Evolutionary conservation across 1,284 basidiomycete genomes (phyloP), one percentile per base, ranked within the genome.

Genomic region (Tausonia pullulans): DNA sequence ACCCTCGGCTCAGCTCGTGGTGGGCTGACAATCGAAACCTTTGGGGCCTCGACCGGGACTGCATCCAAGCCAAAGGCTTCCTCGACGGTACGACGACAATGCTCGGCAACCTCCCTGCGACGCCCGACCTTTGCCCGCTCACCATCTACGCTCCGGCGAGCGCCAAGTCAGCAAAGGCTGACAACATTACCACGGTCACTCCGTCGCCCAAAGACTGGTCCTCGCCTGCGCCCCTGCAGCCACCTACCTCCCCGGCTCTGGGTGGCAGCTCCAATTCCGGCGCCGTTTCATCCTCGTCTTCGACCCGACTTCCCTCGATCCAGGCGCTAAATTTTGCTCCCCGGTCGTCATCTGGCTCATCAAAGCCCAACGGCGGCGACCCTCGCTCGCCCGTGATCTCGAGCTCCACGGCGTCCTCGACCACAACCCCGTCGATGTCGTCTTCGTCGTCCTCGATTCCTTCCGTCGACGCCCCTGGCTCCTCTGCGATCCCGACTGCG

Each of bases 221-320:
- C 14, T 13, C 9, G 52, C 52, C 8, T 53, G 52, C 52, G 52
- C 14, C 39, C 52, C 52, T 53, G 52, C 16, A 8, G n/a, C 52
- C 48, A n/a, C n/a, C 45, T 5, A 39, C 39, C 45, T 49, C 58
- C 8, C 16, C 58, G 46, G 48, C 2, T 10, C 27, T 27, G 27
- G 27, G 27, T 27, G 27, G n/a, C 16, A 39, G n/a, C 58, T 50
- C 58, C 3, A 50, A 27, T 7, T 13, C 51, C 49, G 43, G 49
- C 10, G 39, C 49, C 39, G 41, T 51, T 8, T 49, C n/a, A 2
- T 39, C 49, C 51, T 53, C 50, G 14, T 61, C 60, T 1, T 39
- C 58, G 14, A 59, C 58, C n/a, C 43, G 58, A 7, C 60, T 61
- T 11, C 60, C 60, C 39, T 54, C 60, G 9, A 61, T 61, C 51